phyloP scores from a whole-genome alignment of 306 rosid genomes.

The Trichosanthes cucumerina region DNA sequence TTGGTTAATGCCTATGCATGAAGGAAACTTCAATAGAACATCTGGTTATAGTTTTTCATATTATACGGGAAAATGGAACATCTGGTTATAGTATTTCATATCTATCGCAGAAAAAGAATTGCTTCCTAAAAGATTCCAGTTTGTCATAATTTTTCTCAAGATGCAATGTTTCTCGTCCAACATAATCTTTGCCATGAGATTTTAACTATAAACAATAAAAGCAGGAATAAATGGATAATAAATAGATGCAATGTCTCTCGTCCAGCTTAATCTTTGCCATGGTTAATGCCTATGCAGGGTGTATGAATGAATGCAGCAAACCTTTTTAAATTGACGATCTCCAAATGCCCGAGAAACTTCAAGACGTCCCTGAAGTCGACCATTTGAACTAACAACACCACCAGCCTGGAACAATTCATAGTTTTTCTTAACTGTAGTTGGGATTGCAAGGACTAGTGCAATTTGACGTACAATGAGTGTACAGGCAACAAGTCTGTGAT shows the following conservation, averaged over 20 bases:
- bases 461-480: background rate
- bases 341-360: constrained; percentile 90
- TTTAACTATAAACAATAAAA: background rate
- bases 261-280: no score
- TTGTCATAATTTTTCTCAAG: background rate
- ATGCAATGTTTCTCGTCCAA: background rate
- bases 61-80: background rate
- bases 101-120: background rate
- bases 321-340: constrained; percentile 89
- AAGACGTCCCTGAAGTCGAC: constrained; percentile 76
- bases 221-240: background rate
- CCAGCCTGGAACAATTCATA: constrained; percentile 49
- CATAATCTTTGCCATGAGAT: background rate
- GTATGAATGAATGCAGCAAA: constrained; percentile 9
- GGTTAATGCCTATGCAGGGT: no score
- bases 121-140: background rate
- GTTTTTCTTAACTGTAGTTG: background rate
- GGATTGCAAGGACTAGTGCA: background rate
- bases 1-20: background rate
- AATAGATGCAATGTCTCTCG: no score
- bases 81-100: background rate
- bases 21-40: background rate
- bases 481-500: background rate
- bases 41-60: background rate
- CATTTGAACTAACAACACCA: constrained; percentile 75